Base-by-base conservation (phyloP, 495 filamentous ascomycete genomes). In the Neurospora sp. region DNA sequence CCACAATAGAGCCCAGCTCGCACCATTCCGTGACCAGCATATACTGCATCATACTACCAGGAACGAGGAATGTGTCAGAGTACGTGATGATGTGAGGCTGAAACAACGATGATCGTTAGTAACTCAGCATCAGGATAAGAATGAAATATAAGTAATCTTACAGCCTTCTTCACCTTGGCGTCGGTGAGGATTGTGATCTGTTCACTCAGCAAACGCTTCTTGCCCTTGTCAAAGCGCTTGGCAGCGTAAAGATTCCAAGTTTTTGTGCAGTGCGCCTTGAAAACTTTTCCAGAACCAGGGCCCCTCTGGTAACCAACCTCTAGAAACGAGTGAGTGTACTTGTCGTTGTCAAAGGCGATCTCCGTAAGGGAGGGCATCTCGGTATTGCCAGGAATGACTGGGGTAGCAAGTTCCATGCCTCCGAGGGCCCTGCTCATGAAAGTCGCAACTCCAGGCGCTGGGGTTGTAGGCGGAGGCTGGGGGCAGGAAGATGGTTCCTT, bases 1-100 rank as follows among this genome's bases (percentile, higher is more conserved):
- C n/a, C 20, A 23, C 46, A 0, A 54, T 11, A 5, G 46, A 54
- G 4, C 46, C 46, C 3, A 20, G 46, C 3, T 54, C 20, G 46
- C n/a, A 54, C 46, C 46, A 54, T 10, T 54, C 46, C 20, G 20
- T 54, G 46, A 54, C 5, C n/a, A 54, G 20, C 46, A 54, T 54
- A 5, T 54, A 1, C 20, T 0, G n/a, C 46, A 1, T 4, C 5
- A 11, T 23, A 5, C 1, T 0, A 20, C 0, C 20, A 4, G n/a
- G 3, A 54, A 2, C 10, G n/a, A 10, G 4, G 20, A 54, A 54
- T 27, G 3, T 12, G 1, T 54, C 46, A 12, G 27, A 27, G 46
- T 27, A 0, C 18, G 7, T 3, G 2, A 23, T 54, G 46, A 27
- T 23, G 4, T 54, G 46, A 5, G n/a, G 20, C 46, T 54, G 4